phyloP scores from a whole-genome alignment of 345 rosid species.

The Sonneratia alba region DNA sequence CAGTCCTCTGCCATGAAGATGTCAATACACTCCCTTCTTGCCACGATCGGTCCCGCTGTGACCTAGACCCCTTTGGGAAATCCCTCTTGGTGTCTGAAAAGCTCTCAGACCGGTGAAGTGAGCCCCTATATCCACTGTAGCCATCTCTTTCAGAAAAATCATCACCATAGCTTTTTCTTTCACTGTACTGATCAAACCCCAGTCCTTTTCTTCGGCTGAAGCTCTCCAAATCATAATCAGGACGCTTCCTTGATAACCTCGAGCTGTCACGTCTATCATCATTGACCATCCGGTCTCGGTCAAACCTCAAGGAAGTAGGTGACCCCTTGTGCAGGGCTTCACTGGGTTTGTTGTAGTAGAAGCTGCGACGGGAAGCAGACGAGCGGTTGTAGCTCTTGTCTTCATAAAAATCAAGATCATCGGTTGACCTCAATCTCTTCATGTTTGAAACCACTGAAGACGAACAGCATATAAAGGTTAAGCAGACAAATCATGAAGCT shows the following conservation, averaged over 20 bases:
- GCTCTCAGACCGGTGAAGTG: slow-evolving; percentile 63
- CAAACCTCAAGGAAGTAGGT: slow-evolving; percentile 45
- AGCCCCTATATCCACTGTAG: slow-evolving; percentile 15
- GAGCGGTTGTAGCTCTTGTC: slow-evolving; percentile 46
- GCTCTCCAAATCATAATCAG: slow-evolving; percentile 53
- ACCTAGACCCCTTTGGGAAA: slow-evolving; percentile 75
- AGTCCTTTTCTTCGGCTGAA: slow-evolving; percentile 44
- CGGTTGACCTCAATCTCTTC: slow-evolving; percentile 87
- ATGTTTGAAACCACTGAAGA: background rate
- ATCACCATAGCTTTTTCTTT: slow-evolving; percentile 25
- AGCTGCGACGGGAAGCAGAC: slow-evolving; percentile 47
- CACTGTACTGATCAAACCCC: slow-evolving; percentile 38
- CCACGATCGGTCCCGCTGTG: slow-evolving; percentile 71
- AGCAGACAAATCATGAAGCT: background rate
- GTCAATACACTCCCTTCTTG: slow-evolving; percentile 67
- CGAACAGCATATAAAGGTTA: background rate
- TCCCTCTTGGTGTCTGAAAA: slow-evolving; percentile 60
- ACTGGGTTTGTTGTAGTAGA: slow-evolving; percentile 39
- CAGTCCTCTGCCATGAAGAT: slow-evolving; percentile 78
- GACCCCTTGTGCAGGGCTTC: slow-evolving; percentile 36
- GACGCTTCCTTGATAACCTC: slow-evolving; percentile 46
- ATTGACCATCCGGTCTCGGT: slow-evolving; percentile 51
- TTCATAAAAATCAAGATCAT: slow-evolving; percentile 51
- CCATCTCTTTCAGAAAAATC: slow-evolving; percentile 17
- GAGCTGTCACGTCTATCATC: slow-evolving; percentile 37